Evolutionary conservation across 441 rosid genomes (phyloP), one percentile per base, ranked within the genome.

Genomic region (Erysimum cheiri): DNA sequence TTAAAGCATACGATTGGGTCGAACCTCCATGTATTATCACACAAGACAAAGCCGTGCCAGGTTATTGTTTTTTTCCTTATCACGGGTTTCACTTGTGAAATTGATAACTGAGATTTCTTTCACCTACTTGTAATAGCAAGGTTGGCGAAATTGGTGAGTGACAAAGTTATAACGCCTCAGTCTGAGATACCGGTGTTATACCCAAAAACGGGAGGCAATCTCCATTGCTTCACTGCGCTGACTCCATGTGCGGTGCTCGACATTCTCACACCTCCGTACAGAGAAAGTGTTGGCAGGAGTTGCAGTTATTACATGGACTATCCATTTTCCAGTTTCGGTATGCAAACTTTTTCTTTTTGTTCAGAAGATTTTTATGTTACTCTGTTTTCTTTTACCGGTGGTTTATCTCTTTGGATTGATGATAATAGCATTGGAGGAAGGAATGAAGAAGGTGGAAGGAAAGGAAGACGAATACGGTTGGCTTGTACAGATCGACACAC

Each of bases 161-260:
- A 94, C 70, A 81, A 82, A 79, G 87, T 88, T 43, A 67, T 87
- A 44, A 83, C 96, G 1, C 89, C 91, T 8, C 87, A 91, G 61
- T 82, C 89, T 12, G 83, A 64, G 43, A 81, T 93, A 32, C 82
- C 97, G 0, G 85, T 90, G 69, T 78, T 94, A 80, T 86, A 86
- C 75, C 98, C 99, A 9, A 88, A 78, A 54, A 84, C 78, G 28
- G 94, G 94, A 36, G 99, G 99, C 28, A 94, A 94, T 80, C 71
- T 94, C 75, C 99, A 94, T 78, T 82, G 91, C 73, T 94, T 94
- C 81, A 94, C 98, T 11, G 98, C 98, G n/a, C 69, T 92, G 63
- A 78, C 93, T 39, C 94, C 98, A 19, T 88, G 97, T 75, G 96
- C 96, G 0, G 88, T 94, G 59, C 91, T 94, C 4, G 98, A 94